Conservation (phyloP, 192 early-diverging fungal species). For the Spizellomyces sp. region DNA sequence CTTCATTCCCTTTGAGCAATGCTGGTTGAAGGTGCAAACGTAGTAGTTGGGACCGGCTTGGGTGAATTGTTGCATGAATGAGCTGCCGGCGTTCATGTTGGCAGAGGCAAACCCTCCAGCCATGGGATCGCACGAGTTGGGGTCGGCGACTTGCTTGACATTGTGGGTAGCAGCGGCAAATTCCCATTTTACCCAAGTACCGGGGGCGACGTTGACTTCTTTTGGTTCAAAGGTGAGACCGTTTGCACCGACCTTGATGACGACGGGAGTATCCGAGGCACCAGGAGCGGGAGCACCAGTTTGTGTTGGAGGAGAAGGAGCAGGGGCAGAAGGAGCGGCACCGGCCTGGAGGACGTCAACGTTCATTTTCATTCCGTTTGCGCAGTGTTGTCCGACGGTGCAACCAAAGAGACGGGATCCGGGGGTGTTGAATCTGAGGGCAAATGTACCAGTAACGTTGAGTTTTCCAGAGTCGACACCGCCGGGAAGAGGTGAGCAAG, state of each 20-base stretch:
- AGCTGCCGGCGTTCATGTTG: slow-evolving; percentile 6
- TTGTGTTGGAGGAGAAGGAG: neutral
- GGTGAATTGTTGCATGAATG: slow-evolving; percentile 25
- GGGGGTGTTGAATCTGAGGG: slow-evolving; percentile 21
- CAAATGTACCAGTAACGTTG: neutral
- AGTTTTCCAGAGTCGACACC: slow-evolving; percentile 16
- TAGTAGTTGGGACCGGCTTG: slow-evolving; percentile 18
- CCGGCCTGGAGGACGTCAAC: slow-evolving; percentile 13
- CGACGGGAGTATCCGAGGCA: slow-evolving; percentile 13
- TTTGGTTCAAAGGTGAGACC: slow-evolving; percentile 25
- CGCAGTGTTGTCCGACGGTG: slow-evolving; percentile 27
- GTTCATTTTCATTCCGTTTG: slow-evolving; percentile 19
- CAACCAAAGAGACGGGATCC: slow-evolving; percentile 21
- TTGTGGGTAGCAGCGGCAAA: slow-evolving; percentile 23
- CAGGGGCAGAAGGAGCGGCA: neutral
- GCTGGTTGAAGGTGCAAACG: slow-evolving; percentile 28
- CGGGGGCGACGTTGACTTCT: slow-evolving; percentile 11
- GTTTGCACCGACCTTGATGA: slow-evolving; percentile 11
- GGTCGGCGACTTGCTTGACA: slow-evolving; percentile 27
- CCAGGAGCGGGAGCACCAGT: neutral
- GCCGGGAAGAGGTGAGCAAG: slow-evolving; percentile 5
- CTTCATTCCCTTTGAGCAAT: slow-evolving; percentile 32
- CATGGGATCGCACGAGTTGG: slow-evolving; percentile 15
- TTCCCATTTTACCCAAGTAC: slow-evolving; percentile 23
- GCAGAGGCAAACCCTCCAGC: slow-evolving; percentile 14